Conservation (phyloP, 1,139 yeast genomes). For the Sugiyamaella pinicola region DNA sequence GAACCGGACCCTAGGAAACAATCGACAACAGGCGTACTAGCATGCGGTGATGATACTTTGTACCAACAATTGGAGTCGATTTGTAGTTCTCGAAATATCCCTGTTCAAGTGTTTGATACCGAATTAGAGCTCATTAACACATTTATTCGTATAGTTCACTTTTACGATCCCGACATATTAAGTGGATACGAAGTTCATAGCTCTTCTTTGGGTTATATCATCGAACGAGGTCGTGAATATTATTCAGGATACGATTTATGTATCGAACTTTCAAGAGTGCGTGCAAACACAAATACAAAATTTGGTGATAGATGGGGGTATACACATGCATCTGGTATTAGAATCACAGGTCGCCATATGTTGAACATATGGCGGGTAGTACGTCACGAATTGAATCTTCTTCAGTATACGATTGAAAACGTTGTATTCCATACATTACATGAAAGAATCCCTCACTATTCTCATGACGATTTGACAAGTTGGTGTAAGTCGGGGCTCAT, state of each 20-base stretch:
- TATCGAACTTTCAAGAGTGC: conserved; percentile 49
- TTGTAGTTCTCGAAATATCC: conserved; percentile 12
- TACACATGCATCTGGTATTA: conserved; percentile 70
- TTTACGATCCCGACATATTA: conserved; percentile 82
- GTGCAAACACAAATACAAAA: conserved; percentile 44
- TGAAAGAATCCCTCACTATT: conserved; percentile 64
- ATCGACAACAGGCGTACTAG: conserved; percentile 31
- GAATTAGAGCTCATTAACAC: conserved; percentile 62
- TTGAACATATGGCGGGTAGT: conserved; percentile 82
- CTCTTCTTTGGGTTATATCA: conserved; percentile 85
- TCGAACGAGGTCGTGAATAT: conserved; percentile 57
- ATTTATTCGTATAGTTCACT: conserved; percentile 57
- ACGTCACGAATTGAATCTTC: conserved; percentile 61
- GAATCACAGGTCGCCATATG: conserved; percentile 76
- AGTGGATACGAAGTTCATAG: conserved; percentile 84
- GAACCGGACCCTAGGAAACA: conserved; percentile 27
- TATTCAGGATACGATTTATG: conserved; percentile 56
- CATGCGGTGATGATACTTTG: conserved; percentile 26
- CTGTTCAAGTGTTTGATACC: conserved; percentile 42
- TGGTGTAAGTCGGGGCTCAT: conserved; percentile 47
- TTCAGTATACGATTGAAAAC: conserved; percentile 76
- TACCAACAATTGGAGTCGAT: conserved; percentile 22
- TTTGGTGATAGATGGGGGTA: conserved; percentile 79
- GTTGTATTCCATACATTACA: conserved; percentile 69
- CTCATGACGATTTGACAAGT: conserved; percentile 52